Evolutionary conservation across 345 rosid species (phyloP).

Genomic region (Stellera chamaejasme): DNA sequence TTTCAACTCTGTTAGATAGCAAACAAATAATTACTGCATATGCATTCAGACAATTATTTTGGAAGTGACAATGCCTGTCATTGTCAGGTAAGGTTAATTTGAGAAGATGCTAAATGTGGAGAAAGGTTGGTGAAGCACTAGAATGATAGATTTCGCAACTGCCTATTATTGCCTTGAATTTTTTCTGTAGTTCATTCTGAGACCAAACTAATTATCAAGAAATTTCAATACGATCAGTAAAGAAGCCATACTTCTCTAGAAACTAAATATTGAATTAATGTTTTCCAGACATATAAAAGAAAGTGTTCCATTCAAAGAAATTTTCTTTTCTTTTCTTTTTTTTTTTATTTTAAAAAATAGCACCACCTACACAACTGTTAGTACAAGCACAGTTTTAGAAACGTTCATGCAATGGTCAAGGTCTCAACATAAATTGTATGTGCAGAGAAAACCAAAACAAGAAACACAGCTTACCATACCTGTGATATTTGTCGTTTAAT

Average conservation of each 20-base stretch:
- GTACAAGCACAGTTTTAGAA: neutral
- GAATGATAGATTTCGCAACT: neutral
- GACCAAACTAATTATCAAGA: too few species aligned
- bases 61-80: too few species aligned
- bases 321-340: too few species aligned
- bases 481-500: constrained; percentile 69
- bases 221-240: too few species aligned
- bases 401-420: neutral
- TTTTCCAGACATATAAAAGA: neutral
- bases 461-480: constrained; percentile 27
- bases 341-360: too few species aligned
- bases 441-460: neutral
- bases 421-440: neutral
- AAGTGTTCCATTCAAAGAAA: neutral
- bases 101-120: neutral
- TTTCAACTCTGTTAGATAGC: neutral
- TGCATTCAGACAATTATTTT: neutral
- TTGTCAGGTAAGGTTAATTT: neutral
- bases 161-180: neutral
- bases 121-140: neutral
- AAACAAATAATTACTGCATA: neutral
- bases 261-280: neutral
- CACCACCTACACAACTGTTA: too few species aligned
- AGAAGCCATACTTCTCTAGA: too few species aligned
- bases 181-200: too few species aligned